A percentile compares a stretch with the other conserved stretches of the same genome.
phyloP scores from a whole-genome alignment of 2,329 filamentous ascomycete genomes.

The Dothistroma pini region DNA sequence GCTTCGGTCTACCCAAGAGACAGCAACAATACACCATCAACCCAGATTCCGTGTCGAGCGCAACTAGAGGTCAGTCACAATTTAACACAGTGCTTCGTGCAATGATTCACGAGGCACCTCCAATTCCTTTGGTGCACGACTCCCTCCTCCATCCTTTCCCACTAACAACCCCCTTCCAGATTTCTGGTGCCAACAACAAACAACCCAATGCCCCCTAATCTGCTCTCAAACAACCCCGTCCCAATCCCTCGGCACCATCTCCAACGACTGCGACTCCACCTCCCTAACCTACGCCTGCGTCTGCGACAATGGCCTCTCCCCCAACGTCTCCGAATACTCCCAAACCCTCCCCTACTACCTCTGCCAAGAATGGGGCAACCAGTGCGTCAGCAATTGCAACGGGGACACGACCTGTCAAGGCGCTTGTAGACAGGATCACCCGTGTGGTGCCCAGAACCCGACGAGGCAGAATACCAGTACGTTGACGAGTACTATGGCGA shows the following conservation, averaged over 20 bases:
- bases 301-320: slow-evolving; percentile 62
- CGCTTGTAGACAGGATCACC: slow-evolving; percentile 62
- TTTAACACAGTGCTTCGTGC: neutral
- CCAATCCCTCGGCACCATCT: slow-evolving; percentile 43
- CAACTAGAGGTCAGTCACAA: slow-evolving; percentile 18
- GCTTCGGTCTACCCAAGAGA: slow-evolving; percentile 56
- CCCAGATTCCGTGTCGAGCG: slow-evolving; percentile 55
- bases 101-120: neutral
- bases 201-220: slow-evolving; percentile 64
- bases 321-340: slow-evolving; percentile 73
- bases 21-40: slow-evolving; percentile 58
- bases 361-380: slow-evolving; percentile 67
- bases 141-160: neutral
- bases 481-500: slow-evolving; percentile 44
- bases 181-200: slow-evolving; percentile 63
- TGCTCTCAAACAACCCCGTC: slow-evolving; percentile 58
- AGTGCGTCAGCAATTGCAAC: slow-evolving; percentile 55
- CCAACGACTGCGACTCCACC: slow-evolving; percentile 67
- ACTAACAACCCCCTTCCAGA: slow-evolving; percentile 24
- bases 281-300: slow-evolving; percentile 67
- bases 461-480: slow-evolving; percentile 55
- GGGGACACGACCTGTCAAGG: slow-evolving; percentile 56
- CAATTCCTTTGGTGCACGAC: neutral
- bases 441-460: slow-evolving; percentile 68
- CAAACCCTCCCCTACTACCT: slow-evolving; percentile 74